Base-by-base conservation (phyloP, 495 filamentous ascomycete species). In the Amorphotheca resinae region DNA sequence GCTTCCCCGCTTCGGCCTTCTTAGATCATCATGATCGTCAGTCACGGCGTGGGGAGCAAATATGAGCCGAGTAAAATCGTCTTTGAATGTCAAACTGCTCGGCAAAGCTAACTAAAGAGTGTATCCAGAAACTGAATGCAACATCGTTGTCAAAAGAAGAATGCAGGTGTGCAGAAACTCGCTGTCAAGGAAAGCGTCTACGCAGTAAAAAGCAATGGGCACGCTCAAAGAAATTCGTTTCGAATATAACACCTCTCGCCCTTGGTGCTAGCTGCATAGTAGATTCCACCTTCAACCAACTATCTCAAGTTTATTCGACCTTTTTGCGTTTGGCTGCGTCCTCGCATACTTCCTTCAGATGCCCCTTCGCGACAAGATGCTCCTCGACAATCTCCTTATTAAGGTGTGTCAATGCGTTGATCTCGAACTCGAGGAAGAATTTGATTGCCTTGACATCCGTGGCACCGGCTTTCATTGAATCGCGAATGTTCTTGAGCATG, bases 351-450 rank as follows among this genome's bases (percentile, higher is more conserved):
- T 51, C 54, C 2, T 41, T 44, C 17, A 57, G 18, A 28, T 45
- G 58, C 0, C 74, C 74, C 25, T 57, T 57, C 22, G 56, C 49
- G 15, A 78, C 72, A 42, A 66, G 54, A 11, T 65, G 60, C 32
- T 76, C 67, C 8, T 66, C 61, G 4, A 78, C 59, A 31, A 78
- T 67, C 47, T 78, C 70, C 9, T 61, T 55, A 53, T 76, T 66
- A 54, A 71, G 72, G 45, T 68, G 62, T 31, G 33, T 22, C n/a
- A 57, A 23, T 6, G 42, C 41, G 1, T 40, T 37, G 30, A 57
- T 51, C 42, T 57, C 54, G 28, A 53, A 53, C 17, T 51, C 42
- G 16, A 57, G 45, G 38, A 53, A 57, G 0, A 38, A 36, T 35
- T 53, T 57, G 45, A 57, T 57, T 26, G 50, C 25, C 26, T 30